These are phyloP conservation scores for Fraxinus nigra DNA, from an alignment of 305 asterid genomes.

Conservation along the genomic window DNA sequence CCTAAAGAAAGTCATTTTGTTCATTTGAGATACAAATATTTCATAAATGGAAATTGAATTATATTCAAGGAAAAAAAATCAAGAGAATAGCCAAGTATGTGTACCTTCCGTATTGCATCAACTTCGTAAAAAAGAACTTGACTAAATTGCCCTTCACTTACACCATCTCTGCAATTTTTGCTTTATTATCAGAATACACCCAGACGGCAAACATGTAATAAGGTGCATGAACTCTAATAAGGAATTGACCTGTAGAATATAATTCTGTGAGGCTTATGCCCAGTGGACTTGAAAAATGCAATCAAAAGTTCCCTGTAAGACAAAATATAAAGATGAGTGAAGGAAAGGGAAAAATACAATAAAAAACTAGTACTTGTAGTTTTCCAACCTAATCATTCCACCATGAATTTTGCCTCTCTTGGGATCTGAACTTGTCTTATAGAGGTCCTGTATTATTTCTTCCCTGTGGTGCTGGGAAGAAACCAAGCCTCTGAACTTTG, in stretches of 20 bases:
- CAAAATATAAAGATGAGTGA: neutral
- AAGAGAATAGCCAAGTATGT: neutral
- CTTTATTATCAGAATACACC: neutral
- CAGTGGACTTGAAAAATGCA: slow-evolving; percentile 41
- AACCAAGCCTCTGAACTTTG: slow-evolving; percentile 66
- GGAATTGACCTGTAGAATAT: slow-evolving; percentile 65
- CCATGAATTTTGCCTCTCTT: slow-evolving; percentile 40
- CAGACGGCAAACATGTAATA: neutral
- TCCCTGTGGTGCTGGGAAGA: slow-evolving; percentile 72
- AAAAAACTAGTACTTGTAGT: neutral
- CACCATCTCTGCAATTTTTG: slow-evolving; percentile 68
- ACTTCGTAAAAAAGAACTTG: slow-evolving; percentile 69
- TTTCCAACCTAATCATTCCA: slow-evolving; percentile 71
- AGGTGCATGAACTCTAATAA: neutral
- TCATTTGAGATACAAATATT: neutral
- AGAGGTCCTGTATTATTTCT: slow-evolving; percentile 72
- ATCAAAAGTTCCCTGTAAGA: slow-evolving; percentile 58
- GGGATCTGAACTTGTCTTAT: slow-evolving; percentile 28
- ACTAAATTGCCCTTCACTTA: slow-evolving; percentile 80
- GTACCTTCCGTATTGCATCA: slow-evolving; percentile 66
- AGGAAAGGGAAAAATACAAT: neutral
- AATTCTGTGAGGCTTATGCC: slow-evolving; percentile 53
- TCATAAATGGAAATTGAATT: neutral
- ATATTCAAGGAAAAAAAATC: neutral
- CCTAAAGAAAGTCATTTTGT: slow-evolving; percentile 41